These are phyloP conservation scores for Trypanosoma congolense DNA, from an alignment of 208 protist genomes.

Conservation along the genomic window DNA sequence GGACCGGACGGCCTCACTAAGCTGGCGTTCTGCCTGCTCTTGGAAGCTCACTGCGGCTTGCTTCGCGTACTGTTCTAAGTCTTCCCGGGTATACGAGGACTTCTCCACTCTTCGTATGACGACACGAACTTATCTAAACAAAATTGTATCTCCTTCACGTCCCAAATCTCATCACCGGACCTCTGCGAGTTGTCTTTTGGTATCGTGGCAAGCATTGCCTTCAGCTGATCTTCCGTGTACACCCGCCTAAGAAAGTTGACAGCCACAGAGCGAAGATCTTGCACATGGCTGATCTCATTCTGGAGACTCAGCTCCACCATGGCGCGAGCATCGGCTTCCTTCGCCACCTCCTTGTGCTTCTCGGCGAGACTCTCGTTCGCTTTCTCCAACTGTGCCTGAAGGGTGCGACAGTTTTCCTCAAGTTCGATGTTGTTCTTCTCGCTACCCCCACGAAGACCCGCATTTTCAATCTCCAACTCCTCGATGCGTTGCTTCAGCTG, in stretches of 20 bases:
- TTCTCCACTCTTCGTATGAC: constrained; percentile 71
- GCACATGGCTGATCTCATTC: constrained; percentile 54
- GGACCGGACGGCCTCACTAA: constrained; percentile 54
- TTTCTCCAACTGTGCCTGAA: constrained; percentile 74
- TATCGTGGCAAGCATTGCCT: constrained; percentile 51
- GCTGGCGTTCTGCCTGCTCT: constrained; percentile 68
- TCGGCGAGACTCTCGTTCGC: constrained; percentile 59
- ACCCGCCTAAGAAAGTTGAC: constrained; percentile 88
- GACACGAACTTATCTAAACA: constrained; percentile 73
- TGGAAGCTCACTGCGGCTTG: constrained; percentile 52
- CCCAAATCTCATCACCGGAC: constrained; percentile 60
- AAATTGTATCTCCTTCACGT: constrained; percentile 82
- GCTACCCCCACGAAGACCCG: constrained; percentile 59
- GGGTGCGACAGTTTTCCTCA: constrained; percentile 57
- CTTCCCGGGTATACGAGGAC: constrained; percentile 78
- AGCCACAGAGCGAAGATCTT: constrained; percentile 60
- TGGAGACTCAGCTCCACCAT: constrained; percentile 66
- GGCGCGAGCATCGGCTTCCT: constrained; percentile 48
- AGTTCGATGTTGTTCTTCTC: constrained; percentile 82
- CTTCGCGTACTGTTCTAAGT: constrained; percentile 82
- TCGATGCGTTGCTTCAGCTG: constrained; percentile 84
- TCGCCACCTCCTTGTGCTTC: constrained; percentile 48
- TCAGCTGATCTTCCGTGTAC: constrained; percentile 67
- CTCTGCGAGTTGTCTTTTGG: constrained; percentile 68
- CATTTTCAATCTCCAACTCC: constrained; percentile 89